Evolutionary conservation across 1,284 basidiomycete species (phyloP), one percentile per base, ranked within the genome.

Genomic region (Amylostereum areolatum): DNA sequence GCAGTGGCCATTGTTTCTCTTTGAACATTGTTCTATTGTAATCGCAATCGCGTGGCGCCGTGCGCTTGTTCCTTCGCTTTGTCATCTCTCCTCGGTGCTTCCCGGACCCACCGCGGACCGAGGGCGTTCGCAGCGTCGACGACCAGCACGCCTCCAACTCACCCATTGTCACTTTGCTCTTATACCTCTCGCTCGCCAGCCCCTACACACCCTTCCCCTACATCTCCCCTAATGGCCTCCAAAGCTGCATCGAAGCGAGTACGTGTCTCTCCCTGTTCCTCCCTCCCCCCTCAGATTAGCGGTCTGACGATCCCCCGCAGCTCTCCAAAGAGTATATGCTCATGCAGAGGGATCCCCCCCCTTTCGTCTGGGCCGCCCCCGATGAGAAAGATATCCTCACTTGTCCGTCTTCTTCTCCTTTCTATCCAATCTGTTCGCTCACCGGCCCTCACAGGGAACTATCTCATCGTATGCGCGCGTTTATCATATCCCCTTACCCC

Each of bases 351-450:
- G 89, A 92, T 54, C 91, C 94, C 28, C 94, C 94, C 2, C 93
- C 93, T 52, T 96, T 93, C 67, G 86, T 96, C 43, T 95, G 90
- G 85, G 93, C 93, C 39, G 80, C 81, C 40, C 94, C 94, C 29
- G 92, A 96, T 59, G 94, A 97, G 78, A 95, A 93, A 82, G 95
- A 97, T 67, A 94, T 97, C 56, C 69, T 97, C 42, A 88, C 75
- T 49, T 92, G 88, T 91, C 62, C 66, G 88, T 74, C 32, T 51
- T 53, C 9, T 42, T 39, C 44, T 34, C 43, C 25, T 24, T 43
- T 25, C 34, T 30, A 28, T 33, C 18, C 18, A 33, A 37, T 8
- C 3, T 36, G 4, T 24, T 8, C n/a, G 31, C 41, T 27, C 29
- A 50, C 45, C 59, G 46, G 54, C 35, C 28, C 25, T 36, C 45